Conservation (phyloP, 768 basidiomycete species). For the Galerina marginata region DNA sequence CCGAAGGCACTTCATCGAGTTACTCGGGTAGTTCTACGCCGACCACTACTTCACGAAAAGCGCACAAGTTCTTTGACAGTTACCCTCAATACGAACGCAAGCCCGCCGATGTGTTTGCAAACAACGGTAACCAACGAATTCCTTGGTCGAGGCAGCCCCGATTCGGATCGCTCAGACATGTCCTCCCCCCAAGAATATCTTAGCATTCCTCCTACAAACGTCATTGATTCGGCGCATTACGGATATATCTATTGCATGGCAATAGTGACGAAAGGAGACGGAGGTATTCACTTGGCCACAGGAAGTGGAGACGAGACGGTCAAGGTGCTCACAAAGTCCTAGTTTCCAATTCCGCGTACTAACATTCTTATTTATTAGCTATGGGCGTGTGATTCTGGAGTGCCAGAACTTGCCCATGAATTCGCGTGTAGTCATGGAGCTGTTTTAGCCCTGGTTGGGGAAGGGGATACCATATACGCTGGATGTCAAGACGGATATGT, state of each 20-base stretch:
- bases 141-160: constrained; percentile 35
- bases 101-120: constrained; percentile 71
- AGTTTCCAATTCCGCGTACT: background rate
- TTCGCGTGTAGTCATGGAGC: constrained; percentile 81
- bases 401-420: constrained; percentile 59
- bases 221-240: constrained; percentile 89
- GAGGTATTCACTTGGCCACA: constrained; percentile 63
- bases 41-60: constrained; percentile 45
- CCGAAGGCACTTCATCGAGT: constrained; percentile 13
- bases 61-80: constrained; percentile 92
- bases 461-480: constrained; percentile 84
- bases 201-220: constrained; percentile 68
- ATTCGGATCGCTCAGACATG: constrained; percentile 34
- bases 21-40: constrained; percentile 45
- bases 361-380: constrained; percentile 44
- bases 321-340: constrained; percentile 54
- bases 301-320: constrained; percentile 92
- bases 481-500: constrained; percentile 96
- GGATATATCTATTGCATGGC: constrained; percentile 92
- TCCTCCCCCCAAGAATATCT: constrained; percentile 46
- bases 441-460: constrained; percentile 76
- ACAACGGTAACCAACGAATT: constrained; percentile 43
- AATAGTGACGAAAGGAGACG: constrained; percentile 32
- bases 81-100: constrained; percentile 75
- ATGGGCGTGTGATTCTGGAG: constrained; percentile 61